phyloP scores from a whole-genome alignment of 805 yeast species.

The Millerozyma acaciae region DNA sequence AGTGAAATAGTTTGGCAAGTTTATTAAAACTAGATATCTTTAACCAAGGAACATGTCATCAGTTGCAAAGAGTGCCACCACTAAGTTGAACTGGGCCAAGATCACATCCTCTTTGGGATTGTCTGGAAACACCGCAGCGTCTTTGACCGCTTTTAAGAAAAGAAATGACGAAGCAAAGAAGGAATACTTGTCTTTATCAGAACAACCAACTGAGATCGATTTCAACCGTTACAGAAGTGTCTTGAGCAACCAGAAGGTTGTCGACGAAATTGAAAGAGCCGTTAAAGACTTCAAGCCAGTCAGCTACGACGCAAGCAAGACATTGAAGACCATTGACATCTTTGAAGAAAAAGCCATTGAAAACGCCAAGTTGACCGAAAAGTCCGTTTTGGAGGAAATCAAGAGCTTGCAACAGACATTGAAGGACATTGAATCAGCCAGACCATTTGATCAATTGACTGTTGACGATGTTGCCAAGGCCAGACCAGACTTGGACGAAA shows the following conservation, averaged over 20 bases:
- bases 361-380: slow-evolving; percentile 91
- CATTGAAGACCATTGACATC: slow-evolving; percentile 84
- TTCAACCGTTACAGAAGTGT: slow-evolving; percentile 74
- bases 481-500: slow-evolving; percentile 95
- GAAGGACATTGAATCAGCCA: slow-evolving; percentile 90
- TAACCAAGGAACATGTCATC: slow-evolving; percentile 25
- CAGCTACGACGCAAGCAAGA: slow-evolving; percentile 82
- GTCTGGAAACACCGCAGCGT: slow-evolving; percentile 86
- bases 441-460: slow-evolving; percentile 96
- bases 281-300: slow-evolving; percentile 76
- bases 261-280: slow-evolving; percentile 76
- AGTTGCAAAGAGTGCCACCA: slow-evolving; percentile 60
- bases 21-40: background rate
- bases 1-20: no score
- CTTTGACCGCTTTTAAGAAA: slow-evolving; percentile 91
- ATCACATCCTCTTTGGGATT: slow-evolving; percentile 84
- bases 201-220: slow-evolving; percentile 76
- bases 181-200: slow-evolving; percentile 63
- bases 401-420: slow-evolving; percentile 82
- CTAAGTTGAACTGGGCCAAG: slow-evolving; percentile 94
- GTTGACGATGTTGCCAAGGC: slow-evolving; percentile 93
- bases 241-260: slow-evolving; percentile 76
- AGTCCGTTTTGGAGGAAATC: slow-evolving; percentile 82
- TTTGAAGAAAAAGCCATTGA: slow-evolving; percentile 94
- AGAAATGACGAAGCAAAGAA: slow-evolving; percentile 97